Evolutionary conservation across 2,329 filamentous ascomycete genomes (phyloP), one percentile per base, ranked within the genome.

Genomic region (Botrytis aclada): DNA sequence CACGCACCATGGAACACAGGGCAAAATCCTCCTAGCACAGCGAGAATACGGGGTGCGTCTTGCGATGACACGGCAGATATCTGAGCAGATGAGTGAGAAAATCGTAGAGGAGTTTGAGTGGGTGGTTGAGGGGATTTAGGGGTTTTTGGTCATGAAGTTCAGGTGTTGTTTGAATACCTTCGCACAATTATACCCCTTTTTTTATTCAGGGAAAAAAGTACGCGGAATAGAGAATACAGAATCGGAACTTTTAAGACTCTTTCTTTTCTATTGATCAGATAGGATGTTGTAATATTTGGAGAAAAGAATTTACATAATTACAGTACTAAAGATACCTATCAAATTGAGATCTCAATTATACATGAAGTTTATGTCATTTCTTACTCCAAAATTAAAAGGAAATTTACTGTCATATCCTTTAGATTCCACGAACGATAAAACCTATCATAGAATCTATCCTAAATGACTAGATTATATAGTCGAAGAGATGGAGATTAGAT

Each of bases 171-270:
- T 32, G n/a, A 32, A 6, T 8, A 18, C 4, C 6, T 22, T 12
- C 10, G 1, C 6, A 14, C 32, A 6, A n/a, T n/a, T 60, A 34
- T 29, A 8, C 10, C 18, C 56, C 8, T 6, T 34, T 60, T 10
- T 60, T 22, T 3, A 4, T 20, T 54, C 7, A 43, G 8, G 39
- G 16, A 18, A 18, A 7, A 45, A 10, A 9, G 3, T 45, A 45
- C 20, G 9, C 4, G 3, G 20, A 8, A 22, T 22, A 3, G 3
- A 45, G 3, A 45, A 22, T 22, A 3, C 8, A 45, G 3, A 45
- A 9, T 45, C 8, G 7, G 3, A 45, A 45, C 8, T 45, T 45
- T 0, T 9, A 45, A 4, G 7, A 0, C 0, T 9, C 0, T 0
- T 10, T 45, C 0, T 0, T 10, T 45, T 22, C 18, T 45, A 4